Conservation (phyloP, 2,329 filamentous ascomycete species). For the Cladosporium sp. region DNA sequence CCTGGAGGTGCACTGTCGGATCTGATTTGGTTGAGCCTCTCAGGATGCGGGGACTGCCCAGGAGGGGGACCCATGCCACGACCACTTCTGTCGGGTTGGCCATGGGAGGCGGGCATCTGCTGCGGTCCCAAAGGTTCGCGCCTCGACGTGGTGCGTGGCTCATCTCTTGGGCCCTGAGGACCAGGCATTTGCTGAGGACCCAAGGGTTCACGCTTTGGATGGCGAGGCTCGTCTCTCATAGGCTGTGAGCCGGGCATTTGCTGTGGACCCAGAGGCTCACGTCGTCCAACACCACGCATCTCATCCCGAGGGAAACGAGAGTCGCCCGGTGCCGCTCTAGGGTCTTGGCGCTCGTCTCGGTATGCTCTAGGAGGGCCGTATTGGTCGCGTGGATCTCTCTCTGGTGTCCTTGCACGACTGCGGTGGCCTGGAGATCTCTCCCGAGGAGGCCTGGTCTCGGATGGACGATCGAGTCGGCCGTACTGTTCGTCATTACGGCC, state of each 20-base stretch:
- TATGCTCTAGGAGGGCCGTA: slow-evolving; percentile 6
- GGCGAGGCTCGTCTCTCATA: neutral
- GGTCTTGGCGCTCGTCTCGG: slow-evolving; percentile 5
- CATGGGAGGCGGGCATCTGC: slow-evolving; percentile 6
- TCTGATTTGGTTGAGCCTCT: neutral
- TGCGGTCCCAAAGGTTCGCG: slow-evolving; percentile 10
- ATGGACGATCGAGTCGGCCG: slow-evolving; percentile 42
- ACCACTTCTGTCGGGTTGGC: neutral
- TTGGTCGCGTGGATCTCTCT: slow-evolving; percentile 20
- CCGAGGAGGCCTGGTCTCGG: slow-evolving; percentile 33
- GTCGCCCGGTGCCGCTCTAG: slow-evolving; percentile 1
- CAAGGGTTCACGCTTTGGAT: slow-evolving; percentile 6
- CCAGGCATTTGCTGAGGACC: slow-evolving; percentile 7
- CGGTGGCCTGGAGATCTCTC: slow-evolving; percentile 39
- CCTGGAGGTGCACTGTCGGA: neutral
- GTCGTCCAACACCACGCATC: neutral
- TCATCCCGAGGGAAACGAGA: slow-evolving; percentile 9
- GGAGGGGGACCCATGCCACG: neutral
- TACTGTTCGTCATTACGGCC: slow-evolving; percentile 31
- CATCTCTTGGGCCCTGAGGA: neutral
- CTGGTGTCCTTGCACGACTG: slow-evolving; percentile 36
- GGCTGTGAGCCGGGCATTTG: slow-evolving; percentile 6
- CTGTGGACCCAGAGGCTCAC: slow-evolving; percentile 5
- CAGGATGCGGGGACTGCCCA: slow-evolving; percentile 4
- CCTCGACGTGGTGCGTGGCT: slow-evolving; percentile 3